Evolutionary conservation across 345 rosid species (phyloP).

Genomic region (Corymbia maculata): DNA sequence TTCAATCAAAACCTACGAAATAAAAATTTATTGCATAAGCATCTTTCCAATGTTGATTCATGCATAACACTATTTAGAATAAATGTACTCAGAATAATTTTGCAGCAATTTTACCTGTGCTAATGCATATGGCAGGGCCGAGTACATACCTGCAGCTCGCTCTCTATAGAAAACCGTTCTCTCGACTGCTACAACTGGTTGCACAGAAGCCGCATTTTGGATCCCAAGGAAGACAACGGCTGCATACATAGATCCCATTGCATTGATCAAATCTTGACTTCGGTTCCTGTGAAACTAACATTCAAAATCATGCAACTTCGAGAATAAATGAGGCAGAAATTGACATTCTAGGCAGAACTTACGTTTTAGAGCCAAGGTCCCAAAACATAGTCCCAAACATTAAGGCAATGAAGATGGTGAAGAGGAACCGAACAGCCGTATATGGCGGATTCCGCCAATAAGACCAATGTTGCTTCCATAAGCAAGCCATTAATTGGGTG

Average conservation of each 20-base stretch:
- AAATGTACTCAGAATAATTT: not conserved
- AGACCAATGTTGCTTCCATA: conserved; percentile 37
- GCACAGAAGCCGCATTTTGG: conserved; percentile 19
- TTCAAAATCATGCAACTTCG: not conserved
- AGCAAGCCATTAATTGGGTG: conserved; percentile 26
- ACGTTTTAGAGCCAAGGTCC: conserved; percentile 30
- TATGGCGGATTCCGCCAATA: conserved; percentile 40
- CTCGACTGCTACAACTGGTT: conserved; percentile 29
- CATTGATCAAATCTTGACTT: conserved; percentile 19
- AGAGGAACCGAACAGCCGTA: conserved; percentile 26
- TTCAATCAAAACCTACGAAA: conserved; percentile 23
- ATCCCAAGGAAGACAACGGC: conserved; percentile 29
- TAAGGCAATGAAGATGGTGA: conserved; percentile 20
- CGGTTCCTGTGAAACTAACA: not conserved
- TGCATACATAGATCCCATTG: conserved; percentile 32
- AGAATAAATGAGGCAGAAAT: not conserved
- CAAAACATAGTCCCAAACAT: conserved; percentile 33
- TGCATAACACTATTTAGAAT: not conserved
- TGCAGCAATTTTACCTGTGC: conserved; percentile 17
- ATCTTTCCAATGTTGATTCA: not conserved
- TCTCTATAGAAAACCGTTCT: conserved; percentile 41
- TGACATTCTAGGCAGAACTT: not conserved
- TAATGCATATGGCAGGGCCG: conserved; percentile 34
- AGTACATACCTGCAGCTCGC: conserved; percentile 44
- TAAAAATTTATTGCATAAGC: not conserved